Evolutionary conservation across 257 asterid species (phyloP).

Genomic region (Jacaranda copaia): DNA sequence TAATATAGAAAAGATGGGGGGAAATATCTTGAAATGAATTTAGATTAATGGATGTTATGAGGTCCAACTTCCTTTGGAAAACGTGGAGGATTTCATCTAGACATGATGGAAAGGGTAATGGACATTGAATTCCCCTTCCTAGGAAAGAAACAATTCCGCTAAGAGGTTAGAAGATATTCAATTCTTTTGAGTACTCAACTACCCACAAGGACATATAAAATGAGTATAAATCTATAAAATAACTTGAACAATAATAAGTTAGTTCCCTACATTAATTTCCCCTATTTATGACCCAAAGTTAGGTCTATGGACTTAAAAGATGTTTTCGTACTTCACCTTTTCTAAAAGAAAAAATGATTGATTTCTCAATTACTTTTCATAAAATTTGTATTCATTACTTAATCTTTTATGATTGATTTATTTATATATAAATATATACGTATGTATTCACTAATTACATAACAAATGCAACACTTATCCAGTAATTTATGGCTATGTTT

Average conservation of each 20-base stretch:
- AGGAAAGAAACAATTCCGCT: neutral
- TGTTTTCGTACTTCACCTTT: neutral
- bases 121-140: slow-evolving; percentile 32
- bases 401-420: too few relatives aligned
- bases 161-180: slow-evolving; percentile 32
- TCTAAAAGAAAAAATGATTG: too few relatives aligned
- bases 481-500: too few relatives aligned
- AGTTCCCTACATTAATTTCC: slow-evolving; percentile 30
- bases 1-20: too few relatives aligned
- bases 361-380: too few relatives aligned
- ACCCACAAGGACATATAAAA: slow-evolving; percentile 32
- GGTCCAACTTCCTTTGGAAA: slow-evolving; percentile 48
- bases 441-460: too few relatives aligned
- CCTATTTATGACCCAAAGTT: slow-evolving; percentile 37
- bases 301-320: slow-evolving; percentile 30
- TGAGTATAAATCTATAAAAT: neutral
- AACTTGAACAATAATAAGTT: neutral
- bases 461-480: too few relatives aligned
- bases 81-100: slow-evolving; percentile 54
- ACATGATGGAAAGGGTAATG: slow-evolving; percentile 41
- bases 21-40: slow-evolving; percentile 17
- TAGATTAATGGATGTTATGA: slow-evolving; percentile 33
- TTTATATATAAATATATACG: too few relatives aligned
- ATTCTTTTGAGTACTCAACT: slow-evolving; percentile 40
- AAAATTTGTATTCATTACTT: too few relatives aligned